These are phyloP conservation scores for Coniochaeta sp. DNA, from an alignment of 2,329 filamentous ascomycete species.

Conservation along the genomic window DNA sequence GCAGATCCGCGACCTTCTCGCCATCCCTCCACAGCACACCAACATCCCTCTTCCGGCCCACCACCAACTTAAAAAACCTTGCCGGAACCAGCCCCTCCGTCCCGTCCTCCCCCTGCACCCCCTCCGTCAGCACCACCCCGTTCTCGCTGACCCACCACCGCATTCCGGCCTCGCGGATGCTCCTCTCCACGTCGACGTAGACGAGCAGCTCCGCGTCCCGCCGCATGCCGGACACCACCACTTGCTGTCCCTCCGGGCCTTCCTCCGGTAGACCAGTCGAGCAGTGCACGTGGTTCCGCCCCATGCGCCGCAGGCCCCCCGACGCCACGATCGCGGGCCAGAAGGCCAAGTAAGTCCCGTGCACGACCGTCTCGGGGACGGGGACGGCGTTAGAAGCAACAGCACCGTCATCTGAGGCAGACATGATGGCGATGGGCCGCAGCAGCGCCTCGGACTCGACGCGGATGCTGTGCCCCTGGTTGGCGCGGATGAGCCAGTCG, in stretches of 20 bases:
- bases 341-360: constrained; percentile 81
- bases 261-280: constrained; percentile 64
- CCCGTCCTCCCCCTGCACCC: constrained; percentile 47
- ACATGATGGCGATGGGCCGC: constrained; percentile 54
- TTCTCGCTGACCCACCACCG: constrained; percentile 77
- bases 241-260: constrained; percentile 29
- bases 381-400: constrained; percentile 6
- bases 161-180: constrained; percentile 52
- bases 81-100: constrained; percentile 55
- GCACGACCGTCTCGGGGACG: constrained; percentile 63
- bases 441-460: constrained; percentile 63
- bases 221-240: constrained; percentile 75
- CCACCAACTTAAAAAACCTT: constrained; percentile 65
- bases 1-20: constrained; percentile 58
- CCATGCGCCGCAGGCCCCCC: constrained; percentile 77
- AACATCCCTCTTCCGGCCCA: constrained; percentile 51
- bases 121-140: constrained; percentile 63
- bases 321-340: constrained; percentile 69
- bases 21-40: constrained; percentile 67
- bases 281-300: constrained; percentile 84
- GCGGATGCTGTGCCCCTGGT: constrained; percentile 86
- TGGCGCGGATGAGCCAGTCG: constrained; percentile 84
- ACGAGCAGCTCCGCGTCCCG: constrained; percentile 69
- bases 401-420: constrained; percentile 26
- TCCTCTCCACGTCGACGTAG: constrained; percentile 64